A percentile compares a stretch with the other conserved stretches of the same genome.
Evolutionary conservation across 495 filamentous ascomycete species (phyloP).

Genomic region (Neurospora cerealis): DNA sequence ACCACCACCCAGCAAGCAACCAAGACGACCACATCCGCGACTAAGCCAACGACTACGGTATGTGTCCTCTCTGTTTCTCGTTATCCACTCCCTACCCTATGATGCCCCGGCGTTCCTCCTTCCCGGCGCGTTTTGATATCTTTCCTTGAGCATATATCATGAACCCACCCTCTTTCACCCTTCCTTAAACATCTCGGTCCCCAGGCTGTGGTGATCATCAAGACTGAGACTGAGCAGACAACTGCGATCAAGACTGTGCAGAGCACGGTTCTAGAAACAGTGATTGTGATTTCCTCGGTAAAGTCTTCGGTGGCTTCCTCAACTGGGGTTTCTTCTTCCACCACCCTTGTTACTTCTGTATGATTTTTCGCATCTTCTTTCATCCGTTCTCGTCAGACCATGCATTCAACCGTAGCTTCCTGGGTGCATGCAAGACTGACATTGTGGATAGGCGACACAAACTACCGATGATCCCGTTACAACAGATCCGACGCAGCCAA

Average conservation of each 20-base stretch:
- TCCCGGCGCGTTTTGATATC: background rate
- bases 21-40: background rate
- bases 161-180: background rate
- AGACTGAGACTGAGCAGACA: conserved; percentile 14
- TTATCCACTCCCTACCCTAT: background rate
- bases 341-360: conserved; percentile 22
- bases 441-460: background rate
- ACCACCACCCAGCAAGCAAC: background rate
- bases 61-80: background rate
- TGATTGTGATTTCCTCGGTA: conserved; percentile 9
- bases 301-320: conserved; percentile 12
- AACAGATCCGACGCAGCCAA: conserved; percentile 2
- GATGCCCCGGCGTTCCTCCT: background rate
- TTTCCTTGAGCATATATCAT: background rate
- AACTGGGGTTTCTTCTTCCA: conserved; percentile 3
- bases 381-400: background rate
- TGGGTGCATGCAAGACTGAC: background rate
- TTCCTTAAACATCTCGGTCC: background rate
- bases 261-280: conserved; percentile 23
- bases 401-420: background rate
- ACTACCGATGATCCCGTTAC: conserved; percentile 7
- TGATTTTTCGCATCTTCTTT: conserved; percentile 1
- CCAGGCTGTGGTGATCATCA: background rate
- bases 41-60: conserved; percentile 8
- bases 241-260: conserved; percentile 24